Conservation (phyloP, 257 asterid genomes). For the Catharanthus roseus region DNA sequence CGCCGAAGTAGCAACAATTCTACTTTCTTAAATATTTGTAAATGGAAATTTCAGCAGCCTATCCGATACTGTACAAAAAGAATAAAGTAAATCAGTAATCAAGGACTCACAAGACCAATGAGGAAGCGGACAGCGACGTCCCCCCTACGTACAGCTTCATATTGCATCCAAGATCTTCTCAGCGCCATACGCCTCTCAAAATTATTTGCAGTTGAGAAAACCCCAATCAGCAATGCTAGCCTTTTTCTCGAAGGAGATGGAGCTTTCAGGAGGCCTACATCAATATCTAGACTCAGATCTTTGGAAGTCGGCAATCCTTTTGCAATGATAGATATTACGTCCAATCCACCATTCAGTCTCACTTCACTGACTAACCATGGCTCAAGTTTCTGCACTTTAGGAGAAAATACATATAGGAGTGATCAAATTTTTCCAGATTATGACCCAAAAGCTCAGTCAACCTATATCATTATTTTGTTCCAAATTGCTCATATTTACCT, state of each 20-base stretch:
- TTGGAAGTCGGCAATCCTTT: constrained; percentile 78
- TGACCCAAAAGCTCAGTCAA: not conserved
- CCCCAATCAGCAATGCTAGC: constrained; percentile 62
- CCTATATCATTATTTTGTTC: not conserved
- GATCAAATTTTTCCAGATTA: constrained; percentile 1
- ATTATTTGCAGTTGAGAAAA: constrained; percentile 89
- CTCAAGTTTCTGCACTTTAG: constrained; percentile 68
- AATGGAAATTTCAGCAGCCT: not conserved
- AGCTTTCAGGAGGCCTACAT: constrained; percentile 63
- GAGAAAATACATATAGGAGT: constrained; percentile 5
- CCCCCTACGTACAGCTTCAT: constrained; percentile 65
- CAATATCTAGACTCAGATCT: constrained; percentile 53
- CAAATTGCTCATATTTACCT: constrained; percentile 35
- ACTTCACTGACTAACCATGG: constrained; percentile 85
- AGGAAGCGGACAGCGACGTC: constrained; percentile 86
- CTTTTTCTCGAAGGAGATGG: constrained; percentile 43
- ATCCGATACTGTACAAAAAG: not conserved
- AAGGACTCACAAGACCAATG: constrained; percentile 81
- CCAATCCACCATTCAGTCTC: constrained; percentile 62
- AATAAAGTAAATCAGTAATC: not conserved
- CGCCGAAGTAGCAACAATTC: not conserved
- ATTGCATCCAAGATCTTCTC: constrained; percentile 96
- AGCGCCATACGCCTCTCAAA: constrained; percentile 93
- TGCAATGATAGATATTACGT: constrained; percentile 56
- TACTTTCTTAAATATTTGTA: not conserved